Conservation (phyloP, 148 eudicot genomes). For the Persicaria maculosa region DNA sequence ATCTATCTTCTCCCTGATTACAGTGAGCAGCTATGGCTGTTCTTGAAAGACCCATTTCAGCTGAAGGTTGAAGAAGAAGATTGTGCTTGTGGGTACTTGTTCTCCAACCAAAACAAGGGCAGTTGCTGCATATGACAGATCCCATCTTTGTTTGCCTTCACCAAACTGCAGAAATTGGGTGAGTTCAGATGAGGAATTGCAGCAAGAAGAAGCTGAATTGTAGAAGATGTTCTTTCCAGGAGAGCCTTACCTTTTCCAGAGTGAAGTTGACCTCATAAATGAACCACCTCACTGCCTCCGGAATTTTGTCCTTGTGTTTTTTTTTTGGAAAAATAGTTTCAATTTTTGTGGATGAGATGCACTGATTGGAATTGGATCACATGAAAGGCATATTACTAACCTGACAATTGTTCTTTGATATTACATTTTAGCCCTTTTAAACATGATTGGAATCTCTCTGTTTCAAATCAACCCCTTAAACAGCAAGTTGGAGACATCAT, state of each 20-base stretch:
- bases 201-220: not conserved
- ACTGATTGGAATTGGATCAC: not conserved
- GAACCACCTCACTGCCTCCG: not conserved
- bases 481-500: not conserved
- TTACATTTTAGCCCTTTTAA: not conserved
- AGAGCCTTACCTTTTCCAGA: not conserved
- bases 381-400: not conserved
- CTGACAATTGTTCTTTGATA: not conserved
- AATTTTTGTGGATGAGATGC: constrained; percentile 1
- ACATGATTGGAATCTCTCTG: not conserved
- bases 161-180: not conserved
- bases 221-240: not conserved
- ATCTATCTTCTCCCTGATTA: constrained; percentile 22
- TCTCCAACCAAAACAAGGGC: constrained; percentile 22
- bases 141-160: constrained; percentile 24
- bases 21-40: constrained; percentile 12
- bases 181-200: not conserved
- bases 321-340: not conserved
- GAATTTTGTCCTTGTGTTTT: not conserved
- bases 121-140: constrained; percentile 21
- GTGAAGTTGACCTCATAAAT: not conserved
- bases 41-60: constrained; percentile 18
- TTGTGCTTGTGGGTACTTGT: constrained; percentile 13
- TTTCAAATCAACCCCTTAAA: not conserved
- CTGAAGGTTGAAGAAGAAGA: constrained; percentile 8